Evolutionary conservation across 768 basidiomycete genomes (phyloP).

Genomic region (Naganishia onofrii): DNA sequence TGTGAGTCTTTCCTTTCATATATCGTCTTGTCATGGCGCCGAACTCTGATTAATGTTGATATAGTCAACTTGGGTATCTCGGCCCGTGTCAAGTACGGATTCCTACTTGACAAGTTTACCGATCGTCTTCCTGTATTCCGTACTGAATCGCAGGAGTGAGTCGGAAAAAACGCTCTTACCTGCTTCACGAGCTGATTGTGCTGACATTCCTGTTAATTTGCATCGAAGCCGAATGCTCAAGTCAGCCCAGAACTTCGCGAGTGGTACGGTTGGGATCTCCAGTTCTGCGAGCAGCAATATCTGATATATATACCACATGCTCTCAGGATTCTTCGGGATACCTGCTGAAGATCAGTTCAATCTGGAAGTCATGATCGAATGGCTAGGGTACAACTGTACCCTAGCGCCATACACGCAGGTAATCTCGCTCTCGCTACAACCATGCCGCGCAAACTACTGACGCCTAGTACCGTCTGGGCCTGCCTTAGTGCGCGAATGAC

Average conservation of each 20-base stretch:
- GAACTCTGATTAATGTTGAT: background rate
- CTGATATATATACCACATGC: background rate
- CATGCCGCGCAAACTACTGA: background rate
- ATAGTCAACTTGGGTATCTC: slow-evolving; percentile 66
- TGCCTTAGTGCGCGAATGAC: slow-evolving; percentile 38
- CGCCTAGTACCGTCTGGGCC: slow-evolving; percentile 55
- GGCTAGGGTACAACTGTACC: slow-evolving; percentile 70
- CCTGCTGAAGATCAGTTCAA: slow-evolving; percentile 68
- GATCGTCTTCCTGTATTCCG: slow-evolving; percentile 70
- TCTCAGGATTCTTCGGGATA: slow-evolving; percentile 67
- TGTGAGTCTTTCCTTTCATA: slow-evolving; percentile 50
- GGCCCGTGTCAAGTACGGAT: slow-evolving; percentile 69
- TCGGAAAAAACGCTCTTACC: background rate
- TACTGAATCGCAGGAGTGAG: slow-evolving; percentile 66
- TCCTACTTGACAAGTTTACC: slow-evolving; percentile 70
- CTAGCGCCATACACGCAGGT: slow-evolving; percentile 76
- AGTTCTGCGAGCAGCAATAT: no score
- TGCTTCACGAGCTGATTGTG: background rate
- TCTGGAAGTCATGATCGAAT: slow-evolving; percentile 73
- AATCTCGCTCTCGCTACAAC: slow-evolving; percentile 16
- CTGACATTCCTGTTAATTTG: background rate
- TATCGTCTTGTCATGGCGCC: background rate
- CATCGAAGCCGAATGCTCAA: slow-evolving; percentile 58
- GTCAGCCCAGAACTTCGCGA: slow-evolving; percentile 57
- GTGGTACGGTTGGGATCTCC: slow-evolving; percentile 53